Evolutionary conservation across 2,329 filamentous ascomycete genomes (phyloP), one percentile per base, ranked within the genome.

Genomic region (Fusarium sp.): DNA sequence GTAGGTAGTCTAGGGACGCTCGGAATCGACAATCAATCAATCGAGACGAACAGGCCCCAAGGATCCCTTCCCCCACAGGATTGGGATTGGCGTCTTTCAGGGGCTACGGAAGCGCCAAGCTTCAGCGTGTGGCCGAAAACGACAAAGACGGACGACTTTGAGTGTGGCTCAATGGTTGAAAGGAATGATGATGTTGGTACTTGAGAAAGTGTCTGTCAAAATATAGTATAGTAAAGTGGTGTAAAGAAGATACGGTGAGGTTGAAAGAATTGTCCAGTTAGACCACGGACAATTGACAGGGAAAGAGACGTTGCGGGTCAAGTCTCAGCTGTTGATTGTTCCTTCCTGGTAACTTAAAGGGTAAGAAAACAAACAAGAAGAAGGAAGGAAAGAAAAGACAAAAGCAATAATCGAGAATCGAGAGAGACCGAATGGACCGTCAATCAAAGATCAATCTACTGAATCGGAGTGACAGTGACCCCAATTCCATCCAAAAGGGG

Each of bases 11-110:
- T 25, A 51, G 14, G 49, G 25, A 43, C 24, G 50, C 34, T 53
- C 50, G 50, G 49, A 53, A 25, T 53, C 38, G 50, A 53, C 22
- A 53, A 53, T 53, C 22, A 53, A 53, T 40, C 32, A 52, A 53
- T 40, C 49, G 38, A 52, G 49, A 25, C 49, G 20, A 52, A 34
- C 57, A 54, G 40, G 59, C 46, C 29, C 68, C 66, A 68, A 70
- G 68, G 69, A 72, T 76, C 71, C 74, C 72, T 75, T 76, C 72
- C 75, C 75, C 75, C 75, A 76, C 75, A 76, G 67, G 55, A 59
- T 71, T 69, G 74, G 67, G 57, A 59, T 71, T 69, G 74, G 70
- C 68, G 61, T 65, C 58, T 61, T 70, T 73, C 73, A 75, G 73
- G 73, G 74, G 72, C 59, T 40, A 57, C 43, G 62, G 62, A 57